Evolutionary conservation across 306 rosid genomes (phyloP).

Genomic region (Cucumis sativus): Cucumber_9930_V3 NC_026657.2:39962501-39963000

Average conservation of each 20-base stretch:
- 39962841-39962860: constrained; percentile 78
- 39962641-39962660: too few relatives aligned
- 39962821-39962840: constrained; percentile 80
- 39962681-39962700: background rate
- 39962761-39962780: too few relatives aligned
- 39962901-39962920: constrained; percentile 81
- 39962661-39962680: background rate
- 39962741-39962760: background rate
- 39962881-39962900: constrained; percentile 72
- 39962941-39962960: constrained; percentile 43
- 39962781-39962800: background rate
- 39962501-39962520: constrained; percentile 46
- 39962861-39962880: constrained; percentile 80
- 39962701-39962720: background rate
- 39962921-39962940: constrained; percentile 83
- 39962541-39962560: constrained; percentile 60
- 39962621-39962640: too few relatives aligned
- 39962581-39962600: too few relatives aligned
- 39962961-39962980: constrained; percentile 38
- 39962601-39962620: too few relatives aligned
- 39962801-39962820: constrained; percentile 58
- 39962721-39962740: background rate
- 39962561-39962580: too few relatives aligned
- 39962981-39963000: background rate
- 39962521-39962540: constrained; percentile 69